Percentiles rank a stretch among this genome's conserved stretches.
Conservation (phyloP, 2,329 filamentous ascomycete species). For the Ophiostoma himal-ulmi region DNA sequence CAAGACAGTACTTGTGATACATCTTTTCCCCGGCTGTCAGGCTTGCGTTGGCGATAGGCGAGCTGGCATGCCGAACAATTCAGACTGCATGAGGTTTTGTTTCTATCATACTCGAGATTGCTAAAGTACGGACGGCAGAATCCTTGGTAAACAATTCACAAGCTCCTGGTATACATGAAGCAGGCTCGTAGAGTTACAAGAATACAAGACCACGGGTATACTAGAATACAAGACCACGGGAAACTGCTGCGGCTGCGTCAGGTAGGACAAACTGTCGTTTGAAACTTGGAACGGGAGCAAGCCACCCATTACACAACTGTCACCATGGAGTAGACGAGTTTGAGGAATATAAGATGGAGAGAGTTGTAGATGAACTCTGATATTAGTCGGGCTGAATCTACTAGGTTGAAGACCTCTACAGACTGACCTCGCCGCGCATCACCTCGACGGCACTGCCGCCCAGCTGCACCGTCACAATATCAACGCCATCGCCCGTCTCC, state of each 20-base stretch:
- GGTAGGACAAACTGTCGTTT: background rate
- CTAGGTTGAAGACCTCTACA: constrained; percentile 1
- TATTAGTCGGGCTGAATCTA: no score
- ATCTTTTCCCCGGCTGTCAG: background rate
- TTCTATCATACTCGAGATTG: no score
- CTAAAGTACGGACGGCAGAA: no score
- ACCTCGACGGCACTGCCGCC: constrained; percentile 32
- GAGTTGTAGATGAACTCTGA: no score
- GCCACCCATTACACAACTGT: background rate
- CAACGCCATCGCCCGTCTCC: constrained; percentile 23
- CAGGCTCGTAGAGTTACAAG: no score
- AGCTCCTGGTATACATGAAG: no score
- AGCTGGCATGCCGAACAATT: background rate
- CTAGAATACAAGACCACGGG: background rate
- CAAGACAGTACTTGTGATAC: background rate
- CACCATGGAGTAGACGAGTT: background rate
- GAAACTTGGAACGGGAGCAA: constrained; percentile 1
- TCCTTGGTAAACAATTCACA: no score
- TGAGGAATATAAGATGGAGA: no score
- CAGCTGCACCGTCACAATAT: constrained; percentile 28
- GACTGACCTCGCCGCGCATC: constrained; percentile 29
- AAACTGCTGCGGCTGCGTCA: background rate
- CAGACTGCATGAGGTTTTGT: background rate
- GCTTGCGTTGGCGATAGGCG: background rate
- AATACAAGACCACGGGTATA: no score